Evolutionary conservation across 2,329 filamentous ascomycete genomes (phyloP).

Genomic region (Trichoderma sp.): DNA sequence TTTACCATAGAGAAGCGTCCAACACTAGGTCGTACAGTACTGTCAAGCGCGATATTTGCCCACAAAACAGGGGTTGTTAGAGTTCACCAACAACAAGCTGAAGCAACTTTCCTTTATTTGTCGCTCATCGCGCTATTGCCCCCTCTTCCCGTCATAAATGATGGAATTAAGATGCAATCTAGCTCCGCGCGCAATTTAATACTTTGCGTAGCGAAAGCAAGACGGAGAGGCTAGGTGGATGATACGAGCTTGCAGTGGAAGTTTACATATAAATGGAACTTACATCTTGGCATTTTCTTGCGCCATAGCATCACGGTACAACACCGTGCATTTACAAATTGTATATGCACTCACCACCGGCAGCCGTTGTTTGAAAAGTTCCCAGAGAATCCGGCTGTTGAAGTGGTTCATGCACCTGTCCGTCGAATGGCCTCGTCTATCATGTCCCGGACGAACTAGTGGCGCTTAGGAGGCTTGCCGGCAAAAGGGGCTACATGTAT

Average conservation of each 20-base stretch:
- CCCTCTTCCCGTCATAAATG: neutral
- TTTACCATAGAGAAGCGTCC: neutral
- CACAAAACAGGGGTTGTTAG: neutral
- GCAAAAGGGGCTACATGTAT: constrained; percentile 1
- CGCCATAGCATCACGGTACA: neutral
- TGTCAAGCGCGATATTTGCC: neutral
- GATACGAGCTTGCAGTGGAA: constrained; percentile 5
- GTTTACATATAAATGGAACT: neutral
- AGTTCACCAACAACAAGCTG: neutral
- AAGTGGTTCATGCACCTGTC: neutral
- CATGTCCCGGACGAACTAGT: neutral
- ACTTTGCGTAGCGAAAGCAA: neutral
- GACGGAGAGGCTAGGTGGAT: neutral
- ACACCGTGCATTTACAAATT: neutral
- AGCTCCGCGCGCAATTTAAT: neutral
- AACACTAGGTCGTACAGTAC: neutral
- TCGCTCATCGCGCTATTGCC: neutral
- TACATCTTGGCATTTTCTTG: neutral
- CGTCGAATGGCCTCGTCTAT: neutral
- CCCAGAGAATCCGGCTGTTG: neutral
- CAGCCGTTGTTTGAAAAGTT: neutral
- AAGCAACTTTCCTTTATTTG: neutral
- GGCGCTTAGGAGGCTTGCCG: neutral
- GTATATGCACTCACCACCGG: neutral
- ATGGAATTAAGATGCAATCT: neutral